phyloP scores from a whole-genome alignment of 164 flowering plant species.

The Tinospora cordifolia region DNA sequence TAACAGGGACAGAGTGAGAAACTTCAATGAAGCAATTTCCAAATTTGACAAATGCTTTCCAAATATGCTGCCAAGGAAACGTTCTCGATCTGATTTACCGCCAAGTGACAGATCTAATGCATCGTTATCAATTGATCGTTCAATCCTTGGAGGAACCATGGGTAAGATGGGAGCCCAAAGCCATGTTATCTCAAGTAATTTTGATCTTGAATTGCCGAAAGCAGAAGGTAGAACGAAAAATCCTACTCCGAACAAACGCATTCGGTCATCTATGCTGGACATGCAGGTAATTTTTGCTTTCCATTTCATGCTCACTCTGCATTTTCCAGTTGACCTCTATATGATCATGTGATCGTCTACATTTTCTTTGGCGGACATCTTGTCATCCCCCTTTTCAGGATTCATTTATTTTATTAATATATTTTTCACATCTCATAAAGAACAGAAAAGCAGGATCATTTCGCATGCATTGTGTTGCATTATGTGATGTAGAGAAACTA shows the following conservation, averaged over 20 bases:
- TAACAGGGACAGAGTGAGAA: slow-evolving; percentile 57
- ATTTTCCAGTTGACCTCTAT: neutral
- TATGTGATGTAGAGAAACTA: too few species aligned
- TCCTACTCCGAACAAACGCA: slow-evolving; percentile 62
- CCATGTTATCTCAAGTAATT: slow-evolving; percentile 32
- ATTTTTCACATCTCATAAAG: too few species aligned
- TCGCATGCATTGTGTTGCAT: too few species aligned
- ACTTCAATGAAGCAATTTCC: slow-evolving; percentile 41
- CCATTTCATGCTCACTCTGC: neutral
- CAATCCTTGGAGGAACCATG: slow-evolving; percentile 38
- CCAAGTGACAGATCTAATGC: slow-evolving; percentile 40
- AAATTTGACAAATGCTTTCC: slow-evolving; percentile 56
- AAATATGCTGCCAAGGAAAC: slow-evolving; percentile 51
- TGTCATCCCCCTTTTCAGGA: too few species aligned
- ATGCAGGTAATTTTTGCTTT: slow-evolving; percentile 29
- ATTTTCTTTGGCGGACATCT: too few species aligned
- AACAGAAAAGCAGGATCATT: too few species aligned
- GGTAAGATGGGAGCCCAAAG: slow-evolving; percentile 50
- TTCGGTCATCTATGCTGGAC: slow-evolving; percentile 75
- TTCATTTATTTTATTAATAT: too few species aligned
- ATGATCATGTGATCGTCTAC: too few species aligned
- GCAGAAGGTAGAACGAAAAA: slow-evolving; percentile 52
- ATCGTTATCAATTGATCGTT: slow-evolving; percentile 43
- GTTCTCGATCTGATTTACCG: slow-evolving; percentile 58
- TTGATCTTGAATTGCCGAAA: slow-evolving; percentile 56